These are phyloP conservation scores for Aspergillus niger DNA, from an alignment of 2,329 filamentous ascomycete species.

Conservation along the genomic window DNA sequence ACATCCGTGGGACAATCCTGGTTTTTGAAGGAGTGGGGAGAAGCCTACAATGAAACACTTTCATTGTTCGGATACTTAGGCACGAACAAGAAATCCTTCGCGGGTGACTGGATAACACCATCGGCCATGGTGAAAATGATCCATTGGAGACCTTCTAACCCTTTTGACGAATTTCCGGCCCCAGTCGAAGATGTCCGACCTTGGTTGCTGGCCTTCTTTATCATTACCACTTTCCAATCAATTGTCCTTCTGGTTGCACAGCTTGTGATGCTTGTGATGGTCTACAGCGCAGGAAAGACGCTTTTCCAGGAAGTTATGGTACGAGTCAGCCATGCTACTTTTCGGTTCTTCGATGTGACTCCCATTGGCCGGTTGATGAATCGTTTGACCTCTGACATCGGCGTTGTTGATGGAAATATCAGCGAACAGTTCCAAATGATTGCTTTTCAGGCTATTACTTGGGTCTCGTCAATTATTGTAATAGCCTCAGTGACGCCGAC, in stretches of 20 bases:
- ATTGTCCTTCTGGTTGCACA: constrained; percentile 63
- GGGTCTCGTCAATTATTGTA: constrained; percentile 71
- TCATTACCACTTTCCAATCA: constrained; percentile 64
- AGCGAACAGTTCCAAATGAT: constrained; percentile 71
- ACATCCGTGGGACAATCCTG: constrained; percentile 69
- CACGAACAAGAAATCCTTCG: constrained; percentile 13
- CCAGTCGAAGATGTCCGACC: constrained; percentile 68
- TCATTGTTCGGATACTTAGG: constrained; percentile 23
- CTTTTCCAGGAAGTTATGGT: constrained; percentile 74
- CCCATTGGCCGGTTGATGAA: constrained; percentile 91
- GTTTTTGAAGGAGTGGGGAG: constrained; percentile 86
- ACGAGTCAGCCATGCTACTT: constrained; percentile 75
- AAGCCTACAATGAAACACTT: constrained; percentile 60
- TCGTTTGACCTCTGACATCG: constrained; percentile 84
- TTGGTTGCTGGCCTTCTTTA: constrained; percentile 72
- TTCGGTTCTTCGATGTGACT: constrained; percentile 89
- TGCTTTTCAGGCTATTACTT: constrained; percentile 69
- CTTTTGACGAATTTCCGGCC: constrained; percentile 58
- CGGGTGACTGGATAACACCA: constrained; percentile 7
- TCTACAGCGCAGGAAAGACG: constrained; percentile 73
- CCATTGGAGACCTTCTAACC: constrained; percentile 26
- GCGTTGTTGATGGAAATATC: constrained; percentile 85
- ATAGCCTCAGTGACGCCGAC: constrained; percentile 77
- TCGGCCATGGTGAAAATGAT: constrained; percentile 12
- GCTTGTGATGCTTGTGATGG: constrained; percentile 71